phyloP scores from a whole-genome alignment of 495 filamentous ascomycete species.

The Aspergillus biplanus region DNA sequence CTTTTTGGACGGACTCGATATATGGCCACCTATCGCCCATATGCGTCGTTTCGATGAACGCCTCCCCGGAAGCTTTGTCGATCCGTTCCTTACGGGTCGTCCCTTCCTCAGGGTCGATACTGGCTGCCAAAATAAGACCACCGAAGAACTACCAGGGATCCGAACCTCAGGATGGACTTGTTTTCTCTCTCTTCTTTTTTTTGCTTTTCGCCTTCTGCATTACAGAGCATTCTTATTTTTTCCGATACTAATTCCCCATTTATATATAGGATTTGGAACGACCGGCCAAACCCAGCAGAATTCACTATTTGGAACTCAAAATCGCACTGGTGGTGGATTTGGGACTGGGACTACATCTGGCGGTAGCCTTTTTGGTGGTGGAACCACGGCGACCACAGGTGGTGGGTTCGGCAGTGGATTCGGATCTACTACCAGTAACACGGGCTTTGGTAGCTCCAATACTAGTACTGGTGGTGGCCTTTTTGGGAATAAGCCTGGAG shows the following conservation, averaged over 20 bases:
- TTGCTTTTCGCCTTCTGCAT: background rate
- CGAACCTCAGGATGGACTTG: constrained; percentile 27
- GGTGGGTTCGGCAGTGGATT: constrained; percentile 36
- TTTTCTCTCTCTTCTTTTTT: constrained; percentile 13
- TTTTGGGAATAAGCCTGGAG: constrained; percentile 50
- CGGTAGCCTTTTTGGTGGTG: constrained; percentile 54
- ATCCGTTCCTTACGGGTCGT: background rate
- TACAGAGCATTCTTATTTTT: constrained; percentile 1
- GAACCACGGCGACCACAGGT: constrained; percentile 44
- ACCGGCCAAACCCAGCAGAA: constrained; percentile 38
- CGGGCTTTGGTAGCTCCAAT: constrained; percentile 27
- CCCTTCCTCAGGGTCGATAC: background rate
- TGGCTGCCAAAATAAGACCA: background rate
- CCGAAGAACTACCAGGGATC: constrained; percentile 5
- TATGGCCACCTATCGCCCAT: constrained; percentile 1
- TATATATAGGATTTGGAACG: constrained; percentile 43
- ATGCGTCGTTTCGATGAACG: background rate
- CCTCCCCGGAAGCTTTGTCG: background rate
- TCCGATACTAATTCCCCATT: constrained; percentile 3
- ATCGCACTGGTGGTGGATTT: constrained; percentile 47
- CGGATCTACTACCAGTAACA: constrained; percentile 21
- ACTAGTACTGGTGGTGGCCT: constrained; percentile 37
- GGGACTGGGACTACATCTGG: constrained; percentile 51
- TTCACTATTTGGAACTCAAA: constrained; percentile 44
- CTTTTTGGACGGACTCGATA: constrained; percentile 15